These are phyloP conservation scores for Nitzschia sp. DNA, from an alignment of 108 stramenopile genomes.

Conservation along the genomic window DNA sequence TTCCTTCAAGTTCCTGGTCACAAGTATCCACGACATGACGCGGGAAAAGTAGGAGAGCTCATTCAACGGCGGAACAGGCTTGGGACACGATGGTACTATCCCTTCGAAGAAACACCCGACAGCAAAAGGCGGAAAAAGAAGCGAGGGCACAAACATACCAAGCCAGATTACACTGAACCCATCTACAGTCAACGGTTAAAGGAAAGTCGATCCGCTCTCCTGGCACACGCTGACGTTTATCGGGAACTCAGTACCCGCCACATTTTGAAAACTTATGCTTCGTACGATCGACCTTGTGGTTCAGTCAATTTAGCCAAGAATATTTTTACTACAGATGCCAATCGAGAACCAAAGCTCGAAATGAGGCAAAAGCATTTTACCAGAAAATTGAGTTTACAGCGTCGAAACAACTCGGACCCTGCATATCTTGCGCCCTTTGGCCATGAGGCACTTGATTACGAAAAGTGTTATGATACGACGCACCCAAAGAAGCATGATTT, in stretches of 20 bases:
- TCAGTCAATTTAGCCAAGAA: conserved; percentile 6
- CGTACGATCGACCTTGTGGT: conserved; percentile 15
- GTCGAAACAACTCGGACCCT: conserved; percentile 34
- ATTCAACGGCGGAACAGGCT: conserved; percentile 18
- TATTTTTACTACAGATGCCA: background rate
- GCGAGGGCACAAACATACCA: background rate
- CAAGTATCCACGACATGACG: background rate
- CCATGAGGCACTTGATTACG: conserved; percentile 3
- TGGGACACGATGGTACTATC: conserved; percentile 24
- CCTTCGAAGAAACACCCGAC: background rate
- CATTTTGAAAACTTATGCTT: conserved; percentile 18
- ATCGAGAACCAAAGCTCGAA: conserved; percentile 1
- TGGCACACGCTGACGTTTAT: background rate
- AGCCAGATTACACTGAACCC: background rate
- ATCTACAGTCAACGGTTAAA: background rate
- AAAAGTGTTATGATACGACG: conserved; percentile 1
- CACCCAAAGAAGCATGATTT: conserved; percentile 1
- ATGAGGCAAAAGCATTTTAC: background rate
- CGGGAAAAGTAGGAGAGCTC: background rate
- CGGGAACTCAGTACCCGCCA: background rate
- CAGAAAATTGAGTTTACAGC: conserved; percentile 15
- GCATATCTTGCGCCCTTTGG: conserved; percentile 55
- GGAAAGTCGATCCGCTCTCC: conserved; percentile 5
- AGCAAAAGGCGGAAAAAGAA: background rate
- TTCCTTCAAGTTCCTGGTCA: conserved; percentile 9